phyloP scores from a whole-genome alignment of 2,329 filamentous ascomycete species.

The Microdochium paspali region DNA sequence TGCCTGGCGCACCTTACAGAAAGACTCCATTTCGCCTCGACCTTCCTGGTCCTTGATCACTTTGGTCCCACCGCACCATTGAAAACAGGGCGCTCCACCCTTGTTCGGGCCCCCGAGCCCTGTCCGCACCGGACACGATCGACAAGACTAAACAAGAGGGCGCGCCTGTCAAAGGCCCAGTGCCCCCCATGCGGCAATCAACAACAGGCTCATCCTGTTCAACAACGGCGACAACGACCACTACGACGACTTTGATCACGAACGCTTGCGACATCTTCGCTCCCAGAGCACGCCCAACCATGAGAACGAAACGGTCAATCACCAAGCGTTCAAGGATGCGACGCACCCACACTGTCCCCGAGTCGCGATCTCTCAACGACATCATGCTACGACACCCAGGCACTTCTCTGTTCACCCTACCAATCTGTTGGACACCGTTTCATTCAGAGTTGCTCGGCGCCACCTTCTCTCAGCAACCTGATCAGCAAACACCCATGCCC shows the following conservation, averaged over 20 bases:
- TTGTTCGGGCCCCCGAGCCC: neutral
- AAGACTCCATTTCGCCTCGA: no score
- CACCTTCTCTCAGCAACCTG: constrained; percentile 31
- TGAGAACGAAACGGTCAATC: constrained; percentile 3
- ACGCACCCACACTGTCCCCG: constrained; percentile 27
- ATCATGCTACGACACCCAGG: constrained; percentile 39
- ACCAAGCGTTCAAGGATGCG: constrained; percentile 14
- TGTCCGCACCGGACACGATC: neutral
- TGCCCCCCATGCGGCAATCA: neutral
- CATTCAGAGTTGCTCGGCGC: constrained; percentile 38
- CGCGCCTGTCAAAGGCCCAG: neutral
- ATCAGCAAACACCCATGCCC: constrained; percentile 31
- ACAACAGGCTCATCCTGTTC: neutral
- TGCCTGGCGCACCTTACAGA: no score
- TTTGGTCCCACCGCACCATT: no score
- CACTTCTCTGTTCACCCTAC: constrained; percentile 37
- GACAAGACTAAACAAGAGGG: neutral
- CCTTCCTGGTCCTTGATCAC: no score
- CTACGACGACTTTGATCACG: neutral
- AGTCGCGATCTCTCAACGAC: constrained; percentile 40
- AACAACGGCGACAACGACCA: neutral
- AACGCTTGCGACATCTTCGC: neutral
- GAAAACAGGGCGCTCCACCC: neutral
- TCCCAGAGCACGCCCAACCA: neutral
- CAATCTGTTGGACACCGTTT: constrained; percentile 45